phyloP scores from a whole-genome alignment of 768 basidiomycete genomes.

The Rhodocollybia butyracea region DNA sequence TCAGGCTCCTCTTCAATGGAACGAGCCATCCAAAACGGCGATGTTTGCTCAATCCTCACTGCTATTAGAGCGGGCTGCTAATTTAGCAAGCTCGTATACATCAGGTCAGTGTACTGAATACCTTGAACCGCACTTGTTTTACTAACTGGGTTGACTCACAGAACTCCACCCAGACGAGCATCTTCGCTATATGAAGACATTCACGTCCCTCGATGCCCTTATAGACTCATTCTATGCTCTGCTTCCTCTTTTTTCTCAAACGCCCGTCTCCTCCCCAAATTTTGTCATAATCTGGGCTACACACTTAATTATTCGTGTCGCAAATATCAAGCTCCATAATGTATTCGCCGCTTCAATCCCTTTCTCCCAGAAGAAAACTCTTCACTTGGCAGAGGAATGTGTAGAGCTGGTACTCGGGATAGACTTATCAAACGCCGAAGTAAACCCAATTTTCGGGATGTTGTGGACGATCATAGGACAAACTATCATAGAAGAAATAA shows the following conservation, averaged over 20 bases:
- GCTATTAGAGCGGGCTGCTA: constrained; percentile 21
- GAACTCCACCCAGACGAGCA: constrained; percentile 19
- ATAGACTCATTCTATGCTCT: constrained; percentile 16
- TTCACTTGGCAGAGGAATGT: background rate
- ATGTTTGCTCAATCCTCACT: constrained; percentile 6
- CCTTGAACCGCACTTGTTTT: background rate
- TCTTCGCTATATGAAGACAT: constrained; percentile 17
- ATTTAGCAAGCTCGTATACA: constrained; percentile 12
- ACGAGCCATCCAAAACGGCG: background rate
- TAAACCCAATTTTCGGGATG: constrained; percentile 10
- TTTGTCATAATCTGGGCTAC: constrained; percentile 19
- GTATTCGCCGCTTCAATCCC: constrained; percentile 14
- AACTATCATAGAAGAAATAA: background rate
- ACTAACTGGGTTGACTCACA: background rate
- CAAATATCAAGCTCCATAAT: constrained; percentile 23
- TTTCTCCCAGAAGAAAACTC: constrained; percentile 3
- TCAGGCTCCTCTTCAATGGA: background rate
- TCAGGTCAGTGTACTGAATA: constrained; percentile 15
- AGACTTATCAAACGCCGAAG: background rate
- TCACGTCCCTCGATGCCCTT: constrained; percentile 22
- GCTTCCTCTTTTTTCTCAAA: constrained; percentile 9
- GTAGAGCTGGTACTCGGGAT: background rate
- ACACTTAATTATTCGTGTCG: constrained; percentile 23
- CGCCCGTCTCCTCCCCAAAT: constrained; percentile 2
- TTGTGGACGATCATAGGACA: constrained; percentile 2